These are phyloP conservation scores for Geranium brycei DNA, from an alignment of 345 rosid genomes.

Conservation along the genomic window DNA sequence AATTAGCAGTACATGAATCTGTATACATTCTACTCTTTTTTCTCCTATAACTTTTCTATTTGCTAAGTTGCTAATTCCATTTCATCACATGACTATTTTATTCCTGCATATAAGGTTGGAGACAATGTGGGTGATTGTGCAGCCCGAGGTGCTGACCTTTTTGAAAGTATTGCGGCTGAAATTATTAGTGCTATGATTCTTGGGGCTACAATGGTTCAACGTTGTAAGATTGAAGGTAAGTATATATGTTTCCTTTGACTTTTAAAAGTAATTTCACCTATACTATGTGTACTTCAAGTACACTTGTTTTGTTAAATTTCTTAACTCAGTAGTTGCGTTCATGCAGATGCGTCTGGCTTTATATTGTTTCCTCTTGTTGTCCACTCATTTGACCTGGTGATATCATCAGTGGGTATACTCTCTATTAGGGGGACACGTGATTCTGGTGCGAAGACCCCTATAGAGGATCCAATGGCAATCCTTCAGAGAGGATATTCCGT, in stretches of 20 bases:
- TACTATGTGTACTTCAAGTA: not conserved
- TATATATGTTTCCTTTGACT: not conserved
- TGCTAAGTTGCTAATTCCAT: not conserved
- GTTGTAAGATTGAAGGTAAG: slow-evolving; percentile 87
- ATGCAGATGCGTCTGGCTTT: slow-evolving; percentile 97
- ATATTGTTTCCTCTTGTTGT: slow-evolving; percentile 95
- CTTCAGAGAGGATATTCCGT: slow-evolving; percentile 97
- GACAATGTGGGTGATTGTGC: slow-evolving; percentile 99
- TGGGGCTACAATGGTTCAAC: slow-evolving; percentile 95
- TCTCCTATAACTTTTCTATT: not conserved
- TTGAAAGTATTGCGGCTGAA: slow-evolving; percentile 99
- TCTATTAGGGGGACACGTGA: slow-evolving; percentile 79
- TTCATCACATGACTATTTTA: slow-evolving; percentile 4
- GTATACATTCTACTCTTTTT: not conserved
- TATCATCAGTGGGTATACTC: slow-evolving; percentile 82
- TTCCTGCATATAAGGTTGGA: slow-evolving; percentile 54
- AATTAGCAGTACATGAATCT: too few relatives aligned
- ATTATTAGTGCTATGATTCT: slow-evolving; percentile 98
- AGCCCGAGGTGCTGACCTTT: slow-evolving; percentile 98
- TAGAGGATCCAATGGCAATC: slow-evolving; percentile 93
- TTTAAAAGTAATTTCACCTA: not conserved
- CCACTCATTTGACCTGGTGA: slow-evolving; percentile 90
- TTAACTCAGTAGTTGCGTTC: slow-evolving; percentile 12
- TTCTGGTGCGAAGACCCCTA: slow-evolving; percentile 52
- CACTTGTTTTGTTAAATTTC: slow-evolving; percentile 7